Evolutionary conservation across 2,329 filamentous ascomycete genomes (phyloP).

Genomic region (Fusarium sp.): DNA sequence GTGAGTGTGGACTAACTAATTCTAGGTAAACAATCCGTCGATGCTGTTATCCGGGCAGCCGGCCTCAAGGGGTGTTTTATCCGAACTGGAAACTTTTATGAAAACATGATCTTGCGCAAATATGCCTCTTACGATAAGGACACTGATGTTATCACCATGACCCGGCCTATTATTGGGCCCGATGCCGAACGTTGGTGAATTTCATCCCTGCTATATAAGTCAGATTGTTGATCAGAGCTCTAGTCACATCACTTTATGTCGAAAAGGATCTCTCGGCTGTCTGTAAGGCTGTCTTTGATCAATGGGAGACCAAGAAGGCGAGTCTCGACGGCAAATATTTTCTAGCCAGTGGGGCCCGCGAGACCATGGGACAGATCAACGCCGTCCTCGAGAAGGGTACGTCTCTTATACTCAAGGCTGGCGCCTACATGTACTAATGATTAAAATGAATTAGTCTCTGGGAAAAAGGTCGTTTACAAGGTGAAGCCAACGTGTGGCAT

Average conservation of each 20-base stretch:
- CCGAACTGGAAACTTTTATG: conserved; percentile 27
- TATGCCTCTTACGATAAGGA: conserved; percentile 23
- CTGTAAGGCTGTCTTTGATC: conserved; percentile 21
- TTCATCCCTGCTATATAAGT: neutral
- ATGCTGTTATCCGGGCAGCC: conserved; percentile 23
- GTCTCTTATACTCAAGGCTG: neutral
- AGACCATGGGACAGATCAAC: conserved; percentile 28
- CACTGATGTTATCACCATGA: conserved; percentile 23
- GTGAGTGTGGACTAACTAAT: neutral
- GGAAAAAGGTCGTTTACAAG: conserved; percentile 25
- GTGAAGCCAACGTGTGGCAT: conserved; percentile 24
- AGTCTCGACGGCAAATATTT: conserved; percentile 21
- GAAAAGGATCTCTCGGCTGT: conserved; percentile 24
- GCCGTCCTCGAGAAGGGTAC: conserved; percentile 13
- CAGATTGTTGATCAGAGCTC: neutral
- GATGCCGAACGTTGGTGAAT: conserved; percentile 15
- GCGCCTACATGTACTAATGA: neutral
- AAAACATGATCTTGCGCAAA: conserved; percentile 27
- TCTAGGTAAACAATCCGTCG: conserved; percentile 21
- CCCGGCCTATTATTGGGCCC: conserved; percentile 23
- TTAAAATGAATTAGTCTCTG: conserved; percentile 5
- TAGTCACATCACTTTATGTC: conserved; percentile 27
- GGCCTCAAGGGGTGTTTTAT: conserved; percentile 23
- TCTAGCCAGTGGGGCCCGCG: conserved; percentile 22
- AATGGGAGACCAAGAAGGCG: conserved; percentile 16